phyloP scores from a whole-genome alignment of 148 eudicot genomes.

The Limonium bicolor region DNA sequence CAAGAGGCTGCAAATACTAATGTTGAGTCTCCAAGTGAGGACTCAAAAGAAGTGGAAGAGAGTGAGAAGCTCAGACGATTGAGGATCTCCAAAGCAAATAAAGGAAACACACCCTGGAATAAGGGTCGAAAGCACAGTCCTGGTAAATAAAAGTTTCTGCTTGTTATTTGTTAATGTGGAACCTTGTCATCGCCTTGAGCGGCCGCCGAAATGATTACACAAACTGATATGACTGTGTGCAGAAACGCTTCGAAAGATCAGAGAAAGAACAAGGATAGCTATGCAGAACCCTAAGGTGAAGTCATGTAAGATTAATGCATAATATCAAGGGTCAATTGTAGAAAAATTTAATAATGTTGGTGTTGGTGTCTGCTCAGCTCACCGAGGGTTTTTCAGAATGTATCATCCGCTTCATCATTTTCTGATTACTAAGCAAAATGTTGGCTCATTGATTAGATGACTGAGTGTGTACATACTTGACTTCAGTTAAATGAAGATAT shows the following conservation, averaged over 20 bases:
- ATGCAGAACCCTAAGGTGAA: slow-evolving; percentile 98
- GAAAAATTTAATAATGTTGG: background rate
- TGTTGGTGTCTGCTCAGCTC: too few relatives aligned
- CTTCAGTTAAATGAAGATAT: too few relatives aligned
- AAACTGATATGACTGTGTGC: too few relatives aligned
- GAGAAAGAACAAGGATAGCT: slow-evolving; percentile 80
- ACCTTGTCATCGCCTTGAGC: too few relatives aligned
- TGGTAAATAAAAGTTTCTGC: slow-evolving; percentile 51
- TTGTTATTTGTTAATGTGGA: too few relatives aligned
- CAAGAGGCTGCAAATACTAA: slow-evolving; percentile 10
- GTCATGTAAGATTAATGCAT: slow-evolving; percentile 59
- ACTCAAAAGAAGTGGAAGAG: slow-evolving; percentile 36
- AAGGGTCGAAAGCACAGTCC: slow-evolving; percentile 87
- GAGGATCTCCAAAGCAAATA: slow-evolving; percentile 92
- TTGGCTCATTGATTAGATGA: too few relatives aligned
- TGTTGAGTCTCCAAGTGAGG: slow-evolving; percentile 18
- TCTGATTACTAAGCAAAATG: too few relatives aligned
- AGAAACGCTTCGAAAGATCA: slow-evolving; percentile 65
- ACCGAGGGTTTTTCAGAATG: too few relatives aligned
- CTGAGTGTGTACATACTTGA: too few relatives aligned
- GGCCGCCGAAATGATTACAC: too few relatives aligned
- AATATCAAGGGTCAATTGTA: background rate
- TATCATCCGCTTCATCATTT: too few relatives aligned
- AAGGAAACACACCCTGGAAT: slow-evolving; percentile 89
- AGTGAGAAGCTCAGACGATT: slow-evolving; percentile 72